Conservation (phyloP, 306 rosid species). For the Vigna hirtella region DNA sequence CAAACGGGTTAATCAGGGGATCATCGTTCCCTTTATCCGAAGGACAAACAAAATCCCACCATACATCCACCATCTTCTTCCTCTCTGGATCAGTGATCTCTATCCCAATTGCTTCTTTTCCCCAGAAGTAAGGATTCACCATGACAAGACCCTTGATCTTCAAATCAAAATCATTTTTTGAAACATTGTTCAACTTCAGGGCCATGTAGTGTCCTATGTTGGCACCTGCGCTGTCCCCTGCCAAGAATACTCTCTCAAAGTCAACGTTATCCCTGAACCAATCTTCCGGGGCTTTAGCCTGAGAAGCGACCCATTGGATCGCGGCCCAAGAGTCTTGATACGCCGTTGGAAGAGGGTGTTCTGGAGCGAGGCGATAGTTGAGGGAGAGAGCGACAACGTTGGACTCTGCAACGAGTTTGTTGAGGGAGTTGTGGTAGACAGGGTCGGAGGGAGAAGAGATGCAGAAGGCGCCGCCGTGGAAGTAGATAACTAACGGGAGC, state of each 20-base stretch:
- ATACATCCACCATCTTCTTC: conserved; percentile 70
- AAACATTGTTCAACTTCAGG: conserved; percentile 36
- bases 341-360: conserved; percentile 76
- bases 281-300: conserved; percentile 43
- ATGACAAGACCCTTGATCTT: conserved; percentile 60
- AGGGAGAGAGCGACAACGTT: conserved; percentile 64
- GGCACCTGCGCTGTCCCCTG: conserved; percentile 89
- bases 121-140: conserved; percentile 92
- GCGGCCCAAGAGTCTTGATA: conserved; percentile 77
- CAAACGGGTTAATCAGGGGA: conserved; percentile 76
- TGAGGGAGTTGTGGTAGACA: conserved; percentile 73
- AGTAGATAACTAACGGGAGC: conserved; percentile 70
- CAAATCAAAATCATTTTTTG: conserved; percentile 6
- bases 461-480: conserved; percentile 84
- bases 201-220: conserved; percentile 74
- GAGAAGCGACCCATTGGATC: conserved; percentile 67
- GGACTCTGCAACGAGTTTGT: conserved; percentile 63
- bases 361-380: conserved; percentile 76
- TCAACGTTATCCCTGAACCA: conserved; percentile 67
- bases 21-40: conserved; percentile 74
- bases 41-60: conserved; percentile 89
- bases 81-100: conserved; percentile 58
- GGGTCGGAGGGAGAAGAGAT: conserved; percentile 74
- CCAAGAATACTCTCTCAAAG: conserved; percentile 59
- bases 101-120: conserved; percentile 63